Evolutionary conservation across 164 flowering plant genomes (phyloP), one percentile per base, ranked within the genome.

Genomic region (Akebia trifoliata): DNA sequence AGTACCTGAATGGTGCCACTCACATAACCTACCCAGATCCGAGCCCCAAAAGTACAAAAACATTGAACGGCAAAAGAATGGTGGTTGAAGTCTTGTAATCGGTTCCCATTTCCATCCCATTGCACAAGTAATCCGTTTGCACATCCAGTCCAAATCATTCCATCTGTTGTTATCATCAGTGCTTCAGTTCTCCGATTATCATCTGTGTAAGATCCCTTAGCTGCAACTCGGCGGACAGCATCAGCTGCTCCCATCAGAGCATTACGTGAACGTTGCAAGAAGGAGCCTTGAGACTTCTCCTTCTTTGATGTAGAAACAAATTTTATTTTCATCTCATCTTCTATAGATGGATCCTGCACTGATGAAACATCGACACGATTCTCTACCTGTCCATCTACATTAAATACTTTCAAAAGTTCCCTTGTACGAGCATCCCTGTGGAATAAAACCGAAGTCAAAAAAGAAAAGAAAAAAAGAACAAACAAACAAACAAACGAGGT

Each of bases 211-310:
- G 82, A 62, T 2, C 86, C 80, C 57, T 86, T 88, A 1, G 76
- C 71, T 32, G 99, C 97, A 66, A 74, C 99, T 56, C 96, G 74
- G 8, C 99, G 89, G 30, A 94, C 96, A 60, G 95, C 99, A 73
- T 86, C 99, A 42, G 96, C 99, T 34, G 99, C 99, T 74, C 97
- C 99, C 76, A 88, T 77, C 61, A 94, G 76, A 65, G 97, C 99
- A 74, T 85, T 94, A 8, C 99, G 86, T 21, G 99, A 94, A 11
- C 97, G 80, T 61, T 86, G 95, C 54, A 94, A 72, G 64, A 94
- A 21, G 21, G 72, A 6, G 35, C 85, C 81, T 50, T 72, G 83
- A 4, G 86, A 25, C 48, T 86, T 94, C 63, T 94, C 99, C 77
- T 90, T 94, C 62, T 84, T 94, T 5, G 89, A 56, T n/a, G 72